Percentiles rank a stretch among this genome's conserved stretches.
These are phyloP conservation scores for Mortierella sp. DNA, from an alignment of 371 early-diverging fungal species.

Conservation along the genomic window DNA sequence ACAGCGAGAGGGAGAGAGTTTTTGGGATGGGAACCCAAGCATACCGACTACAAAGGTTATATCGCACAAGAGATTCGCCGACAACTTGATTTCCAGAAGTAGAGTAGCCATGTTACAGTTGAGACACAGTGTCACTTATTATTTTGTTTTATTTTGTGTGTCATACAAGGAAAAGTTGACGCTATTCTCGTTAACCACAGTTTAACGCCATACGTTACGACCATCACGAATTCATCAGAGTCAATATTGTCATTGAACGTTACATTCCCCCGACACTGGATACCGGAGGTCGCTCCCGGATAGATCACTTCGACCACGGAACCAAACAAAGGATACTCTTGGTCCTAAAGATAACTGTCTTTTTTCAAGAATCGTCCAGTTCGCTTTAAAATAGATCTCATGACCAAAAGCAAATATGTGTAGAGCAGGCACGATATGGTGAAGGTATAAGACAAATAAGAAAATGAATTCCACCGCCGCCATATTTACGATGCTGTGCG, in stretches of 20 bases:
- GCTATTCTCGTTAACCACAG: no score
- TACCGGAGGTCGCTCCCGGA: not conserved
- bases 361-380: slow-evolving; percentile 35
- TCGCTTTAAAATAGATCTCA: no score
- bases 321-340: not conserved
- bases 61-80: slow-evolving; percentile 34
- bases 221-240: not conserved
- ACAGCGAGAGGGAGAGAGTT: slow-evolving; percentile 32
- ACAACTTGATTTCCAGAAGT: slow-evolving; percentile 13
- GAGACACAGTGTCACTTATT: no score
- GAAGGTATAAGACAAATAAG: no score
- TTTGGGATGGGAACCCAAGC: slow-evolving; percentile 44
- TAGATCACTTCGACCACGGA: no score
- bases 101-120: no score
- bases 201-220: no score
- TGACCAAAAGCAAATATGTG: no score
- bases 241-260: not conserved
- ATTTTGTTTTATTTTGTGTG: no score
- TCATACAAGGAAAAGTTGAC: no score
- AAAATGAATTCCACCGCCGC: no score
- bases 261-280: slow-evolving; percentile 29
- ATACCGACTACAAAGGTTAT: slow-evolving; percentile 29
- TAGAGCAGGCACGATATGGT: no score
- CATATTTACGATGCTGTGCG: slow-evolving; percentile 42
- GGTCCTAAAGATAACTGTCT: slow-evolving; percentile 39